Evolutionary conservation across 495 filamentous ascomycete genomes (phyloP).

Genomic region (Thozetella sp.): DNA sequence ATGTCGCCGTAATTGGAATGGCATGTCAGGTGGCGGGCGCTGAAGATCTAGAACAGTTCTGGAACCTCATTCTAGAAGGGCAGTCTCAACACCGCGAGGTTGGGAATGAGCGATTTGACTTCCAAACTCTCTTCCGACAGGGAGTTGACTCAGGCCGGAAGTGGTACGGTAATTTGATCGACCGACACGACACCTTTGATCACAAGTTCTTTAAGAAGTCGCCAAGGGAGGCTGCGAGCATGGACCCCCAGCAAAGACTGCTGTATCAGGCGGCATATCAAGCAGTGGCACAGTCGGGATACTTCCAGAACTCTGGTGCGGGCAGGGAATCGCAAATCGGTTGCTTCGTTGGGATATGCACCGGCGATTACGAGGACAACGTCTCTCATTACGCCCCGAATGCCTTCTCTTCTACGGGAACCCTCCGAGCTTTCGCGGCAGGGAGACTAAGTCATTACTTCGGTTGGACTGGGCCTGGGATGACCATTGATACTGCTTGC

Average conservation of each 20-base stretch:
- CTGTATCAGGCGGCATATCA: slow-evolving; percentile 52
- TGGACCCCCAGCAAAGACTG: slow-evolving; percentile 55
- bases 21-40: background rate
- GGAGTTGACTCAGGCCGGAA: background rate
- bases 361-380: slow-evolving; percentile 30
- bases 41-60: background rate
- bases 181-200: slow-evolving; percentile 39
- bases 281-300: slow-evolving; percentile 27
- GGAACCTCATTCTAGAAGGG: background rate
- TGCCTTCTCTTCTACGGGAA: slow-evolving; percentile 20
- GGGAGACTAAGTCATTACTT: slow-evolving; percentile 45
- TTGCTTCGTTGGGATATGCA: background rate
- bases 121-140: background rate
- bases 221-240: slow-evolving; percentile 43
- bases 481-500: slow-evolving; percentile 59
- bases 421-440: slow-evolving; percentile 23
- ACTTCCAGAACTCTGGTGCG: background rate
- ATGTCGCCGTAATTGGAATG: background rate
- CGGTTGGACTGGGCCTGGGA: slow-evolving; percentile 50
- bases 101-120: background rate
- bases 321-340: background rate
- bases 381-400: slow-evolving; percentile 19
- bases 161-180: slow-evolving; percentile 29
- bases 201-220: slow-evolving; percentile 53
- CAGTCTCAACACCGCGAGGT: background rate